Conservation (phyloP, 2,329 filamentous ascomycete species). For the Knoxdaviesia proteae region DNA sequence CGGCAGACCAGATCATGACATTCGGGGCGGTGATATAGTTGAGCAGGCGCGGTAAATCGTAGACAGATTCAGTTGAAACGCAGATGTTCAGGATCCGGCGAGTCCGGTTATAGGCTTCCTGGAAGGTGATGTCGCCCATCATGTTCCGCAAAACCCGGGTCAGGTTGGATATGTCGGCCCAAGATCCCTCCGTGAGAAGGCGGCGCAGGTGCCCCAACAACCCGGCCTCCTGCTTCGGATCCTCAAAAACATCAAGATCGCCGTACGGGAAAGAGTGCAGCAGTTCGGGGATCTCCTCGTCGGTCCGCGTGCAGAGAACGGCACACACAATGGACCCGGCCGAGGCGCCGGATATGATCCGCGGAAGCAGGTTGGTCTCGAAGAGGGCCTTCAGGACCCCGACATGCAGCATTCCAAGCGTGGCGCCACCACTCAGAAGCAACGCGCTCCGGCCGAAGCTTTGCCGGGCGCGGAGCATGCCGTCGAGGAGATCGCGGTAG, state of each 20-base stretch:
- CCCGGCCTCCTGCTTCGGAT: constrained; percentile 19
- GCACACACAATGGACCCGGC: constrained; percentile 73
- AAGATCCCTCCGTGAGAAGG: constrained; percentile 60
- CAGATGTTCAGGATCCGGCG: constrained; percentile 83
- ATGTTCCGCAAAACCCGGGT: constrained; percentile 61
- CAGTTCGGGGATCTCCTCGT: constrained; percentile 54
- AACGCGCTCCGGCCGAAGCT: constrained; percentile 72
- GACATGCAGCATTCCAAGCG: constrained; percentile 82
- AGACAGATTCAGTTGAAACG: constrained; percentile 70
- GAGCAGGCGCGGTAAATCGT: constrained; percentile 67
- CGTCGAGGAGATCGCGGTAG: constrained; percentile 39
- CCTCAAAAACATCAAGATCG: constrained; percentile 65
- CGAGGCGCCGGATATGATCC: constrained; percentile 73
- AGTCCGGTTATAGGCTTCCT: constrained; percentile 90
- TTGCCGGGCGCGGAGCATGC: constrained; percentile 50
- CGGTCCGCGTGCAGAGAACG: constrained; percentile 56
- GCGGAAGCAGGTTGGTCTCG: constrained; percentile 53
- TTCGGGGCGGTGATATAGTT: constrained; percentile 91
- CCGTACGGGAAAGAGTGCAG: constrained; percentile 54
- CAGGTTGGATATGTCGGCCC: constrained; percentile 70
- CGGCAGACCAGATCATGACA: constrained; percentile 89
- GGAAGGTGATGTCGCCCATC: constrained; percentile 80
- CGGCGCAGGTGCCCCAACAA: constrained; percentile 49
- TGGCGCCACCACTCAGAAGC: constrained; percentile 66
- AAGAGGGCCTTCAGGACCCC: constrained; percentile 69